A percentile compares a stretch with the other conserved stretches of the same genome.
phyloP scores from a whole-genome alignment of 1,139 yeast species.

The Nakaseomyces uthaithaninus region DNA sequence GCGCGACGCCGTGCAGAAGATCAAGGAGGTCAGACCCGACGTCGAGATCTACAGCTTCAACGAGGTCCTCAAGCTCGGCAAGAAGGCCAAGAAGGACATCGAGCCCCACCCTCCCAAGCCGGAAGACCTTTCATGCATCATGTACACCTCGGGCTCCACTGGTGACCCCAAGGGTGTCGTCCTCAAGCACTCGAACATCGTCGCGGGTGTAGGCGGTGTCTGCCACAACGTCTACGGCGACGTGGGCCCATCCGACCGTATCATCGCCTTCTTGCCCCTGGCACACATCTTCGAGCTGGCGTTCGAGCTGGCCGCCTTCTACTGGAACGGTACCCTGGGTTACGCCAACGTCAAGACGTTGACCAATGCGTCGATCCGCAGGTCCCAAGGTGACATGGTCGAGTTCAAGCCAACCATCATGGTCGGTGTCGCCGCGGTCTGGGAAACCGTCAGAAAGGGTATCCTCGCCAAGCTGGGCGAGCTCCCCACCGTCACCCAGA shows the following conservation, averaged over 20 bases:
- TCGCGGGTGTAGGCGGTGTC: conserved; percentile 83
- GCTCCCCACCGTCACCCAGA: conserved; percentile 62
- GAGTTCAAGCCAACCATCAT: conserved; percentile 86
- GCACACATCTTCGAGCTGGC: conserved; percentile 94
- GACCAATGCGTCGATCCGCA: conserved; percentile 69
- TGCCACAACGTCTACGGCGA: conserved; percentile 50
- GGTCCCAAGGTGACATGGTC: conserved; percentile 81
- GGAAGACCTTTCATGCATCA: conserved; percentile 78
- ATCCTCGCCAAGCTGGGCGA: conserved; percentile 65
- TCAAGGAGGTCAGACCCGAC: conserved; percentile 67
- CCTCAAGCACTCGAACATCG: conserved; percentile 63
- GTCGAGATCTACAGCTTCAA: conserved; percentile 55
- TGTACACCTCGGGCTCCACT: conserved; percentile 98
- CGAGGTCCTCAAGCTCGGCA: conserved; percentile 62
- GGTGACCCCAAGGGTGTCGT: conserved; percentile 98
- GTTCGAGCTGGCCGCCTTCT: conserved; percentile 68
- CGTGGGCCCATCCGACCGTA: conserved; percentile 51
- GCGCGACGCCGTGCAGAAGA: conserved; percentile 46
- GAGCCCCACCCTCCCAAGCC: conserved; percentile 47
- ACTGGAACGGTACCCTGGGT: conserved; percentile 89
- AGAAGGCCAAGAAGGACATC: conserved; percentile 35
- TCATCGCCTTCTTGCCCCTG: conserved; percentile 84
- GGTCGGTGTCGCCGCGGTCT: conserved; percentile 99
- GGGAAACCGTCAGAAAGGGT: conserved; percentile 96
- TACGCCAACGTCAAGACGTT: conserved; percentile 91